Evolutionary conservation across 176 grass and related monocot genomes (phyloP).

Genomic region (Elymus sibiricus): DNA sequence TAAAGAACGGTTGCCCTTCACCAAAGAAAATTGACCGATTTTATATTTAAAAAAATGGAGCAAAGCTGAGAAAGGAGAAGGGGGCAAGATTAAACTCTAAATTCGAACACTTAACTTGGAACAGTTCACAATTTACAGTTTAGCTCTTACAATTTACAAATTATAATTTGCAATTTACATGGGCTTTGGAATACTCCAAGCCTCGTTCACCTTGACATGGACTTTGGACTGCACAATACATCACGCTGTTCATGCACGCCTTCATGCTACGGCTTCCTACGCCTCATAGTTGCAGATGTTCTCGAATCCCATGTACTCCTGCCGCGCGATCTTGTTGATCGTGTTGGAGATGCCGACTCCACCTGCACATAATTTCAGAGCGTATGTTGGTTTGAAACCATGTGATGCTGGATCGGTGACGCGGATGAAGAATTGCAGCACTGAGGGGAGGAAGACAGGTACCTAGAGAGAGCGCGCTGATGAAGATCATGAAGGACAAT

Average conservation of each 20-base stretch:
- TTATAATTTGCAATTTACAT: too few relatives aligned
- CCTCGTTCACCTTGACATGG: not conserved
- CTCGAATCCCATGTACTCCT: constrained; percentile 74
- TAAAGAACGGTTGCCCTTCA: too few relatives aligned
- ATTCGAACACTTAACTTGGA: too few relatives aligned
- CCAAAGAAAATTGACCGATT: too few relatives aligned
- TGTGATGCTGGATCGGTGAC: too few relatives aligned
- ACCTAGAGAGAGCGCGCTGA: constrained; percentile 47
- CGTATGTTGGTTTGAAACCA: not conserved
- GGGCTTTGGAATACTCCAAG: too few relatives aligned
- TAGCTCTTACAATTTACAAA: too few relatives aligned
- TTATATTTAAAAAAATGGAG: too few relatives aligned
- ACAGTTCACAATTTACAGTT: too few relatives aligned
- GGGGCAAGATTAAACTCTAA: too few relatives aligned
- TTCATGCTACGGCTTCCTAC: not conserved
- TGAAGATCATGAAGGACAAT: constrained; percentile 63
- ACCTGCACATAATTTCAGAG: constrained; percentile 24
- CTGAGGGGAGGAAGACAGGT: not conserved
- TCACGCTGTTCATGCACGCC: not conserved
- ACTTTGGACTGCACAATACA: not conserved
- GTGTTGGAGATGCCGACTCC: constrained; percentile 61
- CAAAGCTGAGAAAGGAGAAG: too few relatives aligned
- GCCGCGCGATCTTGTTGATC: constrained; percentile 36
- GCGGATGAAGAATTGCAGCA: not conserved
- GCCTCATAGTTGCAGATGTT: constrained; percentile 45